A percentile compares a stretch with the other conserved stretches of the same genome.
These are phyloP conservation scores for Suhomyces panamericanus DNA, from an alignment of 1,139 yeast genomes.

Conservation along the genomic window DNA sequence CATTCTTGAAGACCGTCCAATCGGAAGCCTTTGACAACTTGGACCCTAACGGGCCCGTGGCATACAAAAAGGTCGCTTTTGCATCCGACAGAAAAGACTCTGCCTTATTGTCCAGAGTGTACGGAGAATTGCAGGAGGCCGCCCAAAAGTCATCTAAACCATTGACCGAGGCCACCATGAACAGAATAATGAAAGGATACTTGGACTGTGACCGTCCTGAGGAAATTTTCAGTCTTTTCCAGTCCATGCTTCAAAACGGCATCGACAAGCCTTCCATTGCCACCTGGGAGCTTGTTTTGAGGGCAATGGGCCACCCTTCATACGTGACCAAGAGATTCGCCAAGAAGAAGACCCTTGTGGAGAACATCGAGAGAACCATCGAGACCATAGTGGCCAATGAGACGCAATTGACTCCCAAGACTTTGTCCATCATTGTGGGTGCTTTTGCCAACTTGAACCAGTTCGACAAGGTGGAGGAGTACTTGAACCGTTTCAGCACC, in stretches of 20 bases:
- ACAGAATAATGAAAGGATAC: constrained; percentile 38
- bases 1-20: constrained; percentile 17
- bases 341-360: constrained; percentile 19
- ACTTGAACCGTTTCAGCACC: constrained; percentile 23
- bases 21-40: constrained; percentile 20
- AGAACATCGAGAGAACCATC: constrained; percentile 31
- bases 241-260: constrained; percentile 31
- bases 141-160: constrained; percentile 25
- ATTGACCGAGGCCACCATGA: constrained; percentile 33
- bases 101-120: constrained; percentile 24
- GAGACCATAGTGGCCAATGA: constrained; percentile 31
- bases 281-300: constrained; percentile 41
- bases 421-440: constrained; percentile 34
- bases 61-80: constrained; percentile 25
- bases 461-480: constrained; percentile 35
- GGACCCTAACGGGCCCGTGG: constrained; percentile 38
- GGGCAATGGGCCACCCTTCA: constrained; percentile 38
- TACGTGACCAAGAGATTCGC: constrained; percentile 18
- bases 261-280: constrained; percentile 27
- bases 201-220: constrained; percentile 31
- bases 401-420: constrained; percentile 28
- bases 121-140: constrained; percentile 27
- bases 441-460: constrained; percentile 38
- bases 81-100: constrained; percentile 24
- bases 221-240: constrained; percentile 37